Percentiles rank a stretch among this genome's conserved stretches.
Conservation (phyloP, 768 basidiomycete species). For the Amanita fuliginea region DNA sequence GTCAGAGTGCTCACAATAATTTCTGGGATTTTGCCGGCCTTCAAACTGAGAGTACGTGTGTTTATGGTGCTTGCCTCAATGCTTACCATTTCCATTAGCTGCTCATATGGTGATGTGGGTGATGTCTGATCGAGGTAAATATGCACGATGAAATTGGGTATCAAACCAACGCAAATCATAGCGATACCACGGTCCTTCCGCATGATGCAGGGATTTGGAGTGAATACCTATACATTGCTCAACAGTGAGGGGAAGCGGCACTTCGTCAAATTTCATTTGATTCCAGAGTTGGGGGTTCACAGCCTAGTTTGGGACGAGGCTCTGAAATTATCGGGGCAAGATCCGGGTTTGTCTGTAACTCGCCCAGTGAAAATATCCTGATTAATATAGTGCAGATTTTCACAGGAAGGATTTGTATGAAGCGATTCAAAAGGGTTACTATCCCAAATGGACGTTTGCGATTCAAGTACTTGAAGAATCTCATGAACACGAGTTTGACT, state of each 20-base stretch:
- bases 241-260: conserved; percentile 54
- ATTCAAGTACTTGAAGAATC: conserved; percentile 64
- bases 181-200: conserved; percentile 76
- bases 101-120: conserved; percentile 77
- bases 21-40: conserved; percentile 80
- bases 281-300: conserved; percentile 74
- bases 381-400: conserved; percentile 40
- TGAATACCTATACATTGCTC: conserved; percentile 75
- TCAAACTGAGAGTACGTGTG: conserved; percentile 35
- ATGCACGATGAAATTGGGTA: background rate
- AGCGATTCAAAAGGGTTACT: conserved; percentile 62
- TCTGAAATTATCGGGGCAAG: conserved; percentile 71
- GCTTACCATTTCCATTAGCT: conserved; percentile 15
- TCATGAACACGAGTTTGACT: conserved; percentile 73
- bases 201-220: conserved; percentile 86
- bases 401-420: conserved; percentile 81
- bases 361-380: background rate
- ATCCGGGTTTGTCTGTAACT: conserved; percentile 42
- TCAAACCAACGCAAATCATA: conserved; percentile 6
- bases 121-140: conserved; percentile 62
- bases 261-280: conserved; percentile 88
- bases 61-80: background rate
- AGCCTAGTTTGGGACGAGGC: conserved; percentile 87
- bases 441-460: conserved; percentile 70
- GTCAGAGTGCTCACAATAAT: conserved; percentile 68